Evolutionary conservation across 2,329 filamentous ascomycete genomes (phyloP).

Genomic region (Fusarium fracticaudum): DNA sequence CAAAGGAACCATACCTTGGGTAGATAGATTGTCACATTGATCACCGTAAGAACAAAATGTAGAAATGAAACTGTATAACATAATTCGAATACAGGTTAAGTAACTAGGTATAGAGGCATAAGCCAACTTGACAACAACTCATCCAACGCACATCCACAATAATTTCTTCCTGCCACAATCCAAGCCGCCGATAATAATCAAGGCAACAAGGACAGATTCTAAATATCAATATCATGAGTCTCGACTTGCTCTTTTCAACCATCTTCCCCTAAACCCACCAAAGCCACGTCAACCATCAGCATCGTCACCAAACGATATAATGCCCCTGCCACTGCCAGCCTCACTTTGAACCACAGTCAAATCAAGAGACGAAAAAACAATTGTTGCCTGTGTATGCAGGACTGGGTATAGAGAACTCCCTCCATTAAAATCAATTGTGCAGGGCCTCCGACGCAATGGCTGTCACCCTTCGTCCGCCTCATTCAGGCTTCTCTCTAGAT

Average conservation of each 20-base stretch:
- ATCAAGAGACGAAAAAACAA: conserved; percentile 1
- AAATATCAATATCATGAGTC: not conserved
- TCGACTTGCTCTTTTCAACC: conserved; percentile 16
- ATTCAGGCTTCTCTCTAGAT: conserved; percentile 20
- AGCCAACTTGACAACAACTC: conserved; percentile 5
- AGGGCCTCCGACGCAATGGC: not conserved
- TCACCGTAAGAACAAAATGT: not conserved
- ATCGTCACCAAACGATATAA: not conserved
- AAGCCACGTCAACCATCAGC: conserved; percentile 10
- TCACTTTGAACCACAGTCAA: conserved; percentile 14
- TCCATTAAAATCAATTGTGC: conserved; percentile 1
- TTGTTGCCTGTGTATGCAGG: conserved; percentile 17
- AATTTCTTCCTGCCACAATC: conserved; percentile 1
- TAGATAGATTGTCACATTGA: not conserved
- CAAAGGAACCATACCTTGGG: not conserved
- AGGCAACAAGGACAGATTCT: not conserved
- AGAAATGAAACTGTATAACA: not conserved
- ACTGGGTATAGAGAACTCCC: conserved; percentile 24
- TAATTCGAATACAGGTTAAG: not conserved
- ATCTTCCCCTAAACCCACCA: conserved; percentile 11
- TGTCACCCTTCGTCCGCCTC: conserved; percentile 31
- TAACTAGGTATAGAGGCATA: not conserved
- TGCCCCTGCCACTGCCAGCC: conserved; percentile 22
- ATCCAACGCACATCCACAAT: conserved; percentile 1
- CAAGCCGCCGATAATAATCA: not conserved